Percentiles rank a stretch among this genome's conserved stretches.
These are phyloP conservation scores for Panicum hallii DNA, from an alignment of 202 grass and related monocot genomes.

Conservation along the genomic window DNA sequence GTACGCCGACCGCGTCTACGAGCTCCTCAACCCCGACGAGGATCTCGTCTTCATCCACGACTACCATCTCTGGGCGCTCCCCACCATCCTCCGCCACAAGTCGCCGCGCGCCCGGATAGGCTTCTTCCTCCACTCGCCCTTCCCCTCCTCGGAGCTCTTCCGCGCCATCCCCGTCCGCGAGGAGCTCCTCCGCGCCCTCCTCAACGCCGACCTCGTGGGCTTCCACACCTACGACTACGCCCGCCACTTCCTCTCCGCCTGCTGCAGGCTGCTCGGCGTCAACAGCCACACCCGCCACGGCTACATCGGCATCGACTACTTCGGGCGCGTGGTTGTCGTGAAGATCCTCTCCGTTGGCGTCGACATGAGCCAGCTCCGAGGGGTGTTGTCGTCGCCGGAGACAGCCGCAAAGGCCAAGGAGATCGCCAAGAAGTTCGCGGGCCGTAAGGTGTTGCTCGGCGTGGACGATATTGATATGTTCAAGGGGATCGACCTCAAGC, in stretches of 20 bases:
- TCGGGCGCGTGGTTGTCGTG: slow-evolving; percentile 5
- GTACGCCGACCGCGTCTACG: slow-evolving; percentile 30
- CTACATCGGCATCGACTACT: slow-evolving; percentile 27
- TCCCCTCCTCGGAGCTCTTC: slow-evolving; percentile 37
- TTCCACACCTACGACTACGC: slow-evolving; percentile 46
- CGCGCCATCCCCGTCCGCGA: slow-evolving; percentile 22
- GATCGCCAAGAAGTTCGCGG: neutral
- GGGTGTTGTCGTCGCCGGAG: neutral
- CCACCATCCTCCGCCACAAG: slow-evolving; percentile 35
- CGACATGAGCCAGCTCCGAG: slow-evolving; percentile 25
- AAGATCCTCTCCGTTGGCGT: slow-evolving; percentile 42
- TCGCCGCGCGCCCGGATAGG: neutral
- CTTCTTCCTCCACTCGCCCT: slow-evolving; percentile 53
- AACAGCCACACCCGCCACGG: neutral
- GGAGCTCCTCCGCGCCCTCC: slow-evolving; percentile 35
- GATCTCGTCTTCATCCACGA: slow-evolving; percentile 50
- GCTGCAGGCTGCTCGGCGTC: slow-evolving; percentile 23
- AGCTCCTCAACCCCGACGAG: slow-evolving; percentile 14
- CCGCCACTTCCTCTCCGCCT: slow-evolving; percentile 44
- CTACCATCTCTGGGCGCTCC: slow-evolving; percentile 41
- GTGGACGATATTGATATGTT: slow-evolving; percentile 48
- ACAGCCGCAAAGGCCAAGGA: slow-evolving; percentile 29
- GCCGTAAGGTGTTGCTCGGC: slow-evolving; percentile 10
- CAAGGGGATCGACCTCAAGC: slow-evolving; percentile 35
- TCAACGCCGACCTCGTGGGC: slow-evolving; percentile 46